A percentile compares a stretch with the other conserved stretches of the same genome.
These are phyloP conservation scores for Tolypocladium tropicale DNA, from an alignment of 2,329 filamentous ascomycete species.

Conservation along the genomic window DNA sequence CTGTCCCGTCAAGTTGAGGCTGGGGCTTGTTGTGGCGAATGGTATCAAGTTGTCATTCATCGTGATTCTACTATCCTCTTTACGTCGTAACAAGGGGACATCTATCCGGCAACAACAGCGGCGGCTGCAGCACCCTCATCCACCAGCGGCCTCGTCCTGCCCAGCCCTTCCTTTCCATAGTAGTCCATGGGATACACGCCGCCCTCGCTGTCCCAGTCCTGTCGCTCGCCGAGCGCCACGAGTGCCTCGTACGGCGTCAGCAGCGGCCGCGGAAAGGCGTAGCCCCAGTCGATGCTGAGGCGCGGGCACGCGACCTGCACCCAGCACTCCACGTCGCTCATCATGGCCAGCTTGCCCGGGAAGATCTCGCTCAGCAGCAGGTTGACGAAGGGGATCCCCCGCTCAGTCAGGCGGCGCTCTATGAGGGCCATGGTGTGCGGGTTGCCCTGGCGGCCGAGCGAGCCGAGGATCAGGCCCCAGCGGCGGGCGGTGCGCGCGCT, in stretches of 20 bases:
- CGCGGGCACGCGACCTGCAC: slow-evolving; percentile 97
- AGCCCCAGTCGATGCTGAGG: slow-evolving; percentile 97
- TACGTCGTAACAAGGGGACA: neutral
- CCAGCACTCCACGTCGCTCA: slow-evolving; percentile 94
- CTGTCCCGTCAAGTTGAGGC: neutral
- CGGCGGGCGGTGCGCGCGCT: slow-evolving; percentile 68
- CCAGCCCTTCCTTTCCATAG: slow-evolving; percentile 84
- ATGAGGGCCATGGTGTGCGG: slow-evolving; percentile 85
- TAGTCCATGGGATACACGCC: slow-evolving; percentile 96
- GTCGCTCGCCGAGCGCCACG: slow-evolving; percentile 69
- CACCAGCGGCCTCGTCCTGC: slow-evolving; percentile 54
- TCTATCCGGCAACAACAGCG: neutral
- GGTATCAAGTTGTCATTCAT: neutral
- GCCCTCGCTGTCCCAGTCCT: slow-evolving; percentile 55
- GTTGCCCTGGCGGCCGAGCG: slow-evolving; percentile 88
- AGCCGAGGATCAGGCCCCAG: slow-evolving; percentile 92
- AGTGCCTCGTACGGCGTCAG: slow-evolving; percentile 93
- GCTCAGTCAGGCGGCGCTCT: slow-evolving; percentile 60
- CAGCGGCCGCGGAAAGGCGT: slow-evolving; percentile 81
- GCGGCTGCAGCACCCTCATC: slow-evolving; percentile 7
- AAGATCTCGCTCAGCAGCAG: slow-evolving; percentile 91
- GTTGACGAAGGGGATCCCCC: slow-evolving; percentile 73
- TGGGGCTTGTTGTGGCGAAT: neutral
- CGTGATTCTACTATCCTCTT: neutral
- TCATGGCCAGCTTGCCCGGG: slow-evolving; percentile 86